Base-by-base conservation (phyloP, 75 land plant species). In the Pinus taeda region DNA sequence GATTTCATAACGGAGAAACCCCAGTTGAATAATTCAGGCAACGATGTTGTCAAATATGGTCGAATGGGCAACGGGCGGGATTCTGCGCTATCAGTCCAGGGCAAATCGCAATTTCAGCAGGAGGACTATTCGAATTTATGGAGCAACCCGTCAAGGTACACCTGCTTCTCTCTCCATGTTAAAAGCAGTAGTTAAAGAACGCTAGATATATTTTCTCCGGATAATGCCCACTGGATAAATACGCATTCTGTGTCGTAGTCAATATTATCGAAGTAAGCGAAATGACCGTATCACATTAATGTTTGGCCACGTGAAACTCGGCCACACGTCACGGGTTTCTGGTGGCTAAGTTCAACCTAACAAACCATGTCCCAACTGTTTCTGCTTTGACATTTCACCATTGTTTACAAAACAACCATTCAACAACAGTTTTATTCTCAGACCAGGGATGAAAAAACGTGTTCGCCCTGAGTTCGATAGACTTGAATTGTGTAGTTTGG, bases 111-210 rank as follows among this genome's bases (percentile, higher is more conserved):
- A 15, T 30, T 57, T 21, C 81, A 79, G 60, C 77, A 79, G 59
- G 87, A 79, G 1, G 30, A 57, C 33, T 77, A 85, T 15, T 79
- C 67, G 7, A 69, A 67, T 57, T 60, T 80, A 17, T 86, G 88
- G 88, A 83, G 79, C 74, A 86, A 83, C 76, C 78, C 88, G 4
- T 86, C 88, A 59, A 86, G 88, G 88, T 80, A 63, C 33, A 39
- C 55, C 7, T 37, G 39, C 22, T 33, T 20, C 17, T 24, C 33
- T 8, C 24, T 33, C 57, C 11, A 45, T 53, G 14, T 22, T 79
- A 65, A 64, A 65, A 65, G 20, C 4, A 65, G 20, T 37, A 2
- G 70, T 17, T 66, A 42, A 18, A 24, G 26, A 37, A 37, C 1
- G 11, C 6, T 18, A 39, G 42, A 69, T 42, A n/a, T n/a, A 15